Percentiles rank a stretch among this genome's conserved stretches.
Evolutionary conservation across 2,329 filamentous ascomycete species (phyloP).

Genomic region (Colletotrichum sp.): DNA sequence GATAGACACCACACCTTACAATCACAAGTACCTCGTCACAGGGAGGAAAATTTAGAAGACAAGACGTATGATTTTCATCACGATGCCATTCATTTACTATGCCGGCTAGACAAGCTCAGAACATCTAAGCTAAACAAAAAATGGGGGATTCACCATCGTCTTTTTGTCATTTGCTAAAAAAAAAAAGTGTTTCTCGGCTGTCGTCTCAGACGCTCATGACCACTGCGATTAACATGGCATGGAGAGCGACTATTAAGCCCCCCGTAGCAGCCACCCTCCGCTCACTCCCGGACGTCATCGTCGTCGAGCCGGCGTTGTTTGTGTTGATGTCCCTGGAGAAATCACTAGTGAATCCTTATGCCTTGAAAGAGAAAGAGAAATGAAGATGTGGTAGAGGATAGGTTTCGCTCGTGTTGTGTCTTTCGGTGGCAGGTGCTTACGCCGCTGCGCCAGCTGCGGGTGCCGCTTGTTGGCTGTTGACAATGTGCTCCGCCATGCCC

Average conservation of each 20-base stretch:
- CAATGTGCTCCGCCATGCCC: conserved; percentile 46
- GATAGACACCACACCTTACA: not conserved
- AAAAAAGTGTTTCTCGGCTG: not conserved
- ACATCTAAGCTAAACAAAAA: conserved; percentile 2
- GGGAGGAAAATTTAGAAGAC: not conserved
- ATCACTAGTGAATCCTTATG: conserved; percentile 14
- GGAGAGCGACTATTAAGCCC: conserved; percentile 1
- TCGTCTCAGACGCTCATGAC: conserved; percentile 13
- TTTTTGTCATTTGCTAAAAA: not conserved
- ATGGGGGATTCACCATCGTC: not conserved
- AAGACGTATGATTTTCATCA: not conserved
- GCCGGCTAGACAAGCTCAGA: conserved; percentile 3
- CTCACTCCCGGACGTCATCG: not conserved
- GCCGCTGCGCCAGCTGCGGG: conserved; percentile 11
- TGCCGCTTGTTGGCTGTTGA: conserved; percentile 2
- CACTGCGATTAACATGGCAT: conserved; percentile 4
- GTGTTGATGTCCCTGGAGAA: conserved; percentile 10
- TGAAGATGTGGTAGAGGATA: not conserved
- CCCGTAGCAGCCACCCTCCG: not conserved
- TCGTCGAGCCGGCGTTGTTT: conserved; percentile 10
- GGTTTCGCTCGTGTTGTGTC: not conserved
- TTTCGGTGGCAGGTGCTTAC: conserved; percentile 15
- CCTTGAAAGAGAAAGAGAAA: not conserved
- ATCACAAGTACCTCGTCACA: fast-evolving
- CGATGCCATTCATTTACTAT: conserved; percentile 12